Evolutionary conservation across 129 eudicot genomes (phyloP).

Genomic region (Helichrysum umbraculigerum): DNA sequence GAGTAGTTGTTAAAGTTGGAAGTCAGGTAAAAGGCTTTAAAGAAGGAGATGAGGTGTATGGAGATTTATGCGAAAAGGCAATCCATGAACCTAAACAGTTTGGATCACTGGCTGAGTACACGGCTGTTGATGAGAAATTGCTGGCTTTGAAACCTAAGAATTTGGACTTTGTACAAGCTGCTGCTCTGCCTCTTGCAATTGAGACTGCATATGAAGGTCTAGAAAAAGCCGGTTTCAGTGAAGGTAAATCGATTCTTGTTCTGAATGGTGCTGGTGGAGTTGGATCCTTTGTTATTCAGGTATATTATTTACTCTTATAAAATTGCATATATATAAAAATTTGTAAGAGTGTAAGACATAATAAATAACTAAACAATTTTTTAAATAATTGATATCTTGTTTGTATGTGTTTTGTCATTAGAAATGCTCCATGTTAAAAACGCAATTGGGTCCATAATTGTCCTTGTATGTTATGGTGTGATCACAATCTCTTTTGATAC

Average conservation of each 20-base stretch:
- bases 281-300: conserved; percentile 91
- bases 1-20: conserved; percentile 86
- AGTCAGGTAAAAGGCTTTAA: conserved; percentile 71
- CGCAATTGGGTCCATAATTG: background rate
- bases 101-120: conserved; percentile 86
- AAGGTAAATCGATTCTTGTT: conserved; percentile 81
- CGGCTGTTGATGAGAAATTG: conserved; percentile 80
- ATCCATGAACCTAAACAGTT: conserved; percentile 59
- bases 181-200: conserved; percentile 78
- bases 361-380: too few relatives aligned
- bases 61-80: conserved; percentile 62
- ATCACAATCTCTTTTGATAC: conserved; percentile 18
- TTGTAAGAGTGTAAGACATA: too few relatives aligned
- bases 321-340: background rate
- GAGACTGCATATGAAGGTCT: conserved; percentile 90
- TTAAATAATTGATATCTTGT: too few relatives aligned
- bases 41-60: conserved; percentile 92
- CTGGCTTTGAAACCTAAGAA: conserved; percentile 74
- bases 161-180: conserved; percentile 69
- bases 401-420: background rate
- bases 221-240: conserved; percentile 63
- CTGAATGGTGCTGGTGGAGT: conserved; percentile 94
- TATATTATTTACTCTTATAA: conserved; percentile 13
- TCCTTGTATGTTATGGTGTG: background rate
- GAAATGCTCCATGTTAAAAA: background rate